Evolutionary conservation across 2,329 filamentous ascomycete species (phyloP).

Genomic region (Aspergillus caelatus): DNA sequence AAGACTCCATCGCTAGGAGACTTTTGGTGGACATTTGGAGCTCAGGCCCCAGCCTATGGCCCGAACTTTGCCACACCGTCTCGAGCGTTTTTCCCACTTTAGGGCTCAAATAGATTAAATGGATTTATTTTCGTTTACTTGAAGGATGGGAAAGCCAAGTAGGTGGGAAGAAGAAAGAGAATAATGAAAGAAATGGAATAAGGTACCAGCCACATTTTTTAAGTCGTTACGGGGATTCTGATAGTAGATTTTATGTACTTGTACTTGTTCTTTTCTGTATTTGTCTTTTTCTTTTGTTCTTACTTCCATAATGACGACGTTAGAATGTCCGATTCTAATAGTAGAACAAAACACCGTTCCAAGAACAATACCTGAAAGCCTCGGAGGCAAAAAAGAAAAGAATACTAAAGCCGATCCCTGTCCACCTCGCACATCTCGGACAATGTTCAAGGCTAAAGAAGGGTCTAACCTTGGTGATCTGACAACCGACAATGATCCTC

Average conservation of each 20-base stretch:
- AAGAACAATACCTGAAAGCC: slow-evolving; percentile 4
- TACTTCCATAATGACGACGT: neutral
- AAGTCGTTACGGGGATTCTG: neutral
- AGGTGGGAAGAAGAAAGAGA: too few species aligned
- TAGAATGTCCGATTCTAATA: neutral
- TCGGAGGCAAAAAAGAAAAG: slow-evolving; percentile 1
- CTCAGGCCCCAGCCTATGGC: slow-evolving; percentile 20
- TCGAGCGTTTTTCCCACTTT: slow-evolving; percentile 2
- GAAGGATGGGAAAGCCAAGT: neutral
- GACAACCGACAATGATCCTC: slow-evolving; percentile 9
- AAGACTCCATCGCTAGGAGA: neutral
- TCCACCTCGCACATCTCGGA: neutral
- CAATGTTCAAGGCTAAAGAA: slow-evolving; percentile 2
- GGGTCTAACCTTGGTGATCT: slow-evolving; percentile 10
- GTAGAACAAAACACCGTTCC: neutral
- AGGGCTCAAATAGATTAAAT: neutral
- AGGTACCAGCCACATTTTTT: neutral
- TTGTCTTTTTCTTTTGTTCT: neutral
- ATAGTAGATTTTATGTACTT: neutral
- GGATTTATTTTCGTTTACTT: neutral
- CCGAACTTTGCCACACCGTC: slow-evolving; percentile 1
- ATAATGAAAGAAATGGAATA: neutral
- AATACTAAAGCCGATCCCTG: slow-evolving; percentile 5
- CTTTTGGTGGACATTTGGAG: slow-evolving; percentile 6
- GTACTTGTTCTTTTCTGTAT: neutral